Evolutionary conservation across 106 monocot genomes (phyloP).

Genomic region (Amphibolis antarctica): DNA sequence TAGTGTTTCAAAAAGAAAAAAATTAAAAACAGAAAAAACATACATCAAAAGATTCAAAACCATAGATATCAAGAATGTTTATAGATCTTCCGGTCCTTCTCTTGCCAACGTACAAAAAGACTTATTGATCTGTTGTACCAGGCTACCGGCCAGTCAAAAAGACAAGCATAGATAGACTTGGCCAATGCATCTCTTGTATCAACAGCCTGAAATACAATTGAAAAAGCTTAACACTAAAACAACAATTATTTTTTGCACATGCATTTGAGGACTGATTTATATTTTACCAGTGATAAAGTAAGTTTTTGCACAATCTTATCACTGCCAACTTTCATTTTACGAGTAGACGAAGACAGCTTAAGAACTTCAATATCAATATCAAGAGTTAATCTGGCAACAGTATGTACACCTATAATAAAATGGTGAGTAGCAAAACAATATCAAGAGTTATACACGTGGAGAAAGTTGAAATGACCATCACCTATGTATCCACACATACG

Average conservation of each 20-base stretch:
- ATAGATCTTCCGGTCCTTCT: slow-evolving; percentile 80
- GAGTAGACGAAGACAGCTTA: slow-evolving; percentile 66
- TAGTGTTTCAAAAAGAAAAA: slow-evolving; percentile 1
- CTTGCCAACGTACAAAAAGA: slow-evolving; percentile 70
- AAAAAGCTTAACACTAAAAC: neutral
- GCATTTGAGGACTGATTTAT: neutral
- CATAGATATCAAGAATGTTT: slow-evolving; percentile 96
- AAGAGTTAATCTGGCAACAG: slow-evolving; percentile 72
- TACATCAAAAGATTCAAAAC: slow-evolving; percentile 98
- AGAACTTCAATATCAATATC: slow-evolving; percentile 52
- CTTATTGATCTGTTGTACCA: slow-evolving; percentile 89
- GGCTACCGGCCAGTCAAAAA: slow-evolving; percentile 95
- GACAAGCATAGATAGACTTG: slow-evolving; percentile 78
- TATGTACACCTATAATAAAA: slow-evolving; percentile 34
- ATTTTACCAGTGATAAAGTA: slow-evolving; percentile 69
- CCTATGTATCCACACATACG: neutral
- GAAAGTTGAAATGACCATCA: neutral
- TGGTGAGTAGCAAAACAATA: neutral
- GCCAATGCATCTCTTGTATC: slow-evolving; percentile 95
- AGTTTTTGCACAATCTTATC: slow-evolving; percentile 88
- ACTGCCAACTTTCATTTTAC: slow-evolving; percentile 80
- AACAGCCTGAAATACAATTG: slow-evolving; percentile 45
- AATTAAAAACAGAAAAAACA: slow-evolving; percentile 9
- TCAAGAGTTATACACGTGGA: neutral
- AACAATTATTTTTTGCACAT: neutral